Evolutionary conservation across 2,329 filamentous ascomycete genomes (phyloP).

Genomic region (Escovopsis sp.): DNA sequence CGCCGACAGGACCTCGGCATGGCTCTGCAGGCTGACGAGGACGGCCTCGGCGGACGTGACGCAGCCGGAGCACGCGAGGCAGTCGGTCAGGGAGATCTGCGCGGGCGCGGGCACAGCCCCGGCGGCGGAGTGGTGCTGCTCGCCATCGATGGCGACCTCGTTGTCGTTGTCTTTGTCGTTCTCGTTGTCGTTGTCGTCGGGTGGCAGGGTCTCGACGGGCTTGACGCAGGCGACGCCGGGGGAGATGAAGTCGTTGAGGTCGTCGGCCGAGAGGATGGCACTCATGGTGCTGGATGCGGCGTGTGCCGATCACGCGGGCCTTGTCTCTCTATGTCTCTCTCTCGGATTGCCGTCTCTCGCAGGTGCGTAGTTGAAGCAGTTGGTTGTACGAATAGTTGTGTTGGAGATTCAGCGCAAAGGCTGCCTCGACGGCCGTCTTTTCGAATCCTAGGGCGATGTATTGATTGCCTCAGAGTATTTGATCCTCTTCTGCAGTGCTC

Average conservation of each 20-base stretch:
- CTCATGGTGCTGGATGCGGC: slow-evolving; percentile 51
- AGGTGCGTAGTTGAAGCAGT: no score
- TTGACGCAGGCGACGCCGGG: slow-evolving; percentile 98
- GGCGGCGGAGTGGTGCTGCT: slow-evolving; percentile 37
- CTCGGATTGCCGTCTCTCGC: no score
- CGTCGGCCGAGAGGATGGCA: slow-evolving; percentile 90
- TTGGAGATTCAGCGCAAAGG: no score
- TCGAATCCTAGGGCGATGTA: no score
- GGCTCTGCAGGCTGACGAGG: slow-evolving; percentile 87
- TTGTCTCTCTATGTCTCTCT: no score
- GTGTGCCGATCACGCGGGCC: no score
- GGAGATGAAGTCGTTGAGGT: slow-evolving; percentile 97
- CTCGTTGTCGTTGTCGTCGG: neutral
- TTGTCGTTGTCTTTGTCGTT: slow-evolving; percentile 33
- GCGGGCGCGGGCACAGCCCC: slow-evolving; percentile 66
- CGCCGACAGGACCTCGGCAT: slow-evolving; percentile 74
- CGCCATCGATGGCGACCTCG: slow-evolving; percentile 90
- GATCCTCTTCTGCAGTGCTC: no score
- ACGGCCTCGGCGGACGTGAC: slow-evolving; percentile 96
- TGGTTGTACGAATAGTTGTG: no score
- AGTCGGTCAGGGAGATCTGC: slow-evolving; percentile 92
- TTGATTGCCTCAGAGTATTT: no score
- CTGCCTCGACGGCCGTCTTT: no score
- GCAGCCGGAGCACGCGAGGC: slow-evolving; percentile 91
- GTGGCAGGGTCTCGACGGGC: slow-evolving; percentile 69